Conservation (phyloP, 176 grass and related monocot species). For the Dactylis glomerata region DNA sequence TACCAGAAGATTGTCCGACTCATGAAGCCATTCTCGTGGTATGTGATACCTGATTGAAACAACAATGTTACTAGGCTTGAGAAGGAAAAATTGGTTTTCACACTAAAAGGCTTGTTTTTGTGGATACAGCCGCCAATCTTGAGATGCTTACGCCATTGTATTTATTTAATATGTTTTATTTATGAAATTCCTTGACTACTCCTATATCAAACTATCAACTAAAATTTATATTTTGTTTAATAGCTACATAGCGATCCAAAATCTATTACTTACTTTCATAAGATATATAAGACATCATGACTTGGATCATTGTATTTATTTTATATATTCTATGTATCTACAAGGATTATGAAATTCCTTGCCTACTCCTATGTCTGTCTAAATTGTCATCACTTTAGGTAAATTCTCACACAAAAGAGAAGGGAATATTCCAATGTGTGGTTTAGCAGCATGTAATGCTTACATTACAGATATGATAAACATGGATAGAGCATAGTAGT, state of each 20-base stretch:
- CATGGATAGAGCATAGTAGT: too few species aligned
- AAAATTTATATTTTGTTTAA: not conserved
- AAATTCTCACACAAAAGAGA: not conserved
- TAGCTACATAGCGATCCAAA: not conserved
- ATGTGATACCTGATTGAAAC: slow-evolving; percentile 82
- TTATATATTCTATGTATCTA: not conserved
- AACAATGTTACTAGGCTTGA: not conserved
- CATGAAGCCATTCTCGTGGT: slow-evolving; percentile 80
- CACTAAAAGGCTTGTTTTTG: not conserved
- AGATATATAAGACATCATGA: not conserved
- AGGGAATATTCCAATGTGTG: not conserved
- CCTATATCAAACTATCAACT: not conserved
- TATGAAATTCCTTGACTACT: not conserved
- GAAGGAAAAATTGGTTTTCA: not conserved
- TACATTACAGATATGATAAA: not conserved
- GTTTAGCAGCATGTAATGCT: slow-evolving; percentile 23
- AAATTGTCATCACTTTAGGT: not conserved
- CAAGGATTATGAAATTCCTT: not conserved
- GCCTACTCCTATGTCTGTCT: not conserved
- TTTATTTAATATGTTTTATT: slow-evolving; percentile 12
- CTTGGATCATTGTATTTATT: slow-evolving; percentile 11
- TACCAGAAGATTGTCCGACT: slow-evolving; percentile 69
- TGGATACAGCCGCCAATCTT: too few species aligned
- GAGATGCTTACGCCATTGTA: too few species aligned
- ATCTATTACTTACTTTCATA: not conserved